A percentile compares a stretch with the other conserved stretches of the same genome.
phyloP scores from a whole-genome alignment of 78 protist species.

The Speleostelium caveatum region DNA sequence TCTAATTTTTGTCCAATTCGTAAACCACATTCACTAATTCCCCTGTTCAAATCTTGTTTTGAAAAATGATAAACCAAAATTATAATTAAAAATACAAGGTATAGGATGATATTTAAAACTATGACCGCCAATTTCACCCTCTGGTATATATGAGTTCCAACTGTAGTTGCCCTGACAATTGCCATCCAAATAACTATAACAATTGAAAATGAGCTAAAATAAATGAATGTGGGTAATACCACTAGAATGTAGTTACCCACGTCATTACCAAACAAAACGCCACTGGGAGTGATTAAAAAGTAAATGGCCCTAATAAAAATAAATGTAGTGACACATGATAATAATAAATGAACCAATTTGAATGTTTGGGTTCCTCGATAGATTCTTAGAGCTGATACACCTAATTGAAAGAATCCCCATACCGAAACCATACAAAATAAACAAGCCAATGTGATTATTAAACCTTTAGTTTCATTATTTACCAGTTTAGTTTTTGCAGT shows the following conservation, averaged over 20 bases:
- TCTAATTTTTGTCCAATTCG: not conserved
- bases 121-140: not conserved
- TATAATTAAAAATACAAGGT: constrained; percentile 22
- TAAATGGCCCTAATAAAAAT: constrained; percentile 12
- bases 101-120: not conserved
- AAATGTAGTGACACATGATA: not conserved
- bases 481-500: not conserved
- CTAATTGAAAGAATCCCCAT: constrained; percentile 10
- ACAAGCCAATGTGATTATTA: constrained; percentile 6
- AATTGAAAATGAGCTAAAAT: constrained; percentile 7
- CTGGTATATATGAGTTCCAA: not conserved
- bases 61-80: constrained; percentile 37
- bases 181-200: constrained; percentile 5
- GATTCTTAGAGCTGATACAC: too few species aligned
- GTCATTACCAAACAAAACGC: not conserved
- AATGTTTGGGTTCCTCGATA: not conserved
- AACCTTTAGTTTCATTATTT: not conserved
- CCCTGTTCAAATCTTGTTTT: not conserved
- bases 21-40: constrained; percentile 34
- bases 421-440: not conserved
- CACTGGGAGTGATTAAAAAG: constrained; percentile 21
- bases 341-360: constrained; percentile 10
- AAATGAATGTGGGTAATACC: constrained; percentile 22
- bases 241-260: constrained; percentile 26
- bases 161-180: too few species aligned